These are phyloP conservation scores for Calonectria naviculata DNA, from an alignment of 2,329 filamentous ascomycete species.

Conservation along the genomic window DNA sequence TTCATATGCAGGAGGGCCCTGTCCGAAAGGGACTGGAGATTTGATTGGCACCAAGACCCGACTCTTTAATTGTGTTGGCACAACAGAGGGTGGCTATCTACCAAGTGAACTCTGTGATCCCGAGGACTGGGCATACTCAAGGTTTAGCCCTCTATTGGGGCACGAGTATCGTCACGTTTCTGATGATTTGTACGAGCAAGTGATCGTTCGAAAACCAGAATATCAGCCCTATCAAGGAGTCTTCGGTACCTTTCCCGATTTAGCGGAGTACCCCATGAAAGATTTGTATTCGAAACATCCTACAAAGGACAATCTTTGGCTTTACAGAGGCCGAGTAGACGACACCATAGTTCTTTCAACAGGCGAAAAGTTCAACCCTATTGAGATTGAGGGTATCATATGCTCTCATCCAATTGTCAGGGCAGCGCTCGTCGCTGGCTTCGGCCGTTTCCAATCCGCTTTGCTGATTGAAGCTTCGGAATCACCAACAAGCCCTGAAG, in stretches of 20 bases:
- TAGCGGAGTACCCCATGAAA: slow-evolving; percentile 54
- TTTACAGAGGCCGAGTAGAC: slow-evolving; percentile 50
- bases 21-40: slow-evolving; percentile 42
- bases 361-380: slow-evolving; percentile 56
- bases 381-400: slow-evolving; percentile 48
- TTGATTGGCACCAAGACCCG: slow-evolving; percentile 39
- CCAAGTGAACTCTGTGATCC: slow-evolving; percentile 32
- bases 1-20: slow-evolving; percentile 43
- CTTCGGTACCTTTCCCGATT: slow-evolving; percentile 54
- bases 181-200: slow-evolving; percentile 45
- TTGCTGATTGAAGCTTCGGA: slow-evolving; percentile 37
- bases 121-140: slow-evolving; percentile 46
- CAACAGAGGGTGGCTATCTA: slow-evolving; percentile 43
- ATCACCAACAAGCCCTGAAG: background rate
- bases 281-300: slow-evolving; percentile 56
- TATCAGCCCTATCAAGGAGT: slow-evolving; percentile 43
- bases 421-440: slow-evolving; percentile 47
- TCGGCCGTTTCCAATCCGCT: slow-evolving; percentile 38
- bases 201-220: slow-evolving; percentile 43
- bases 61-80: slow-evolving; percentile 41
- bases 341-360: slow-evolving; percentile 55
- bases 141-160: slow-evolving; percentile 29
- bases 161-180: slow-evolving; percentile 34
- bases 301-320: slow-evolving; percentile 45
- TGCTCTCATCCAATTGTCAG: slow-evolving; percentile 41